Conservation (phyloP, 495 filamentous ascomycete genomes). For the Daldinia loculata region DNA sequence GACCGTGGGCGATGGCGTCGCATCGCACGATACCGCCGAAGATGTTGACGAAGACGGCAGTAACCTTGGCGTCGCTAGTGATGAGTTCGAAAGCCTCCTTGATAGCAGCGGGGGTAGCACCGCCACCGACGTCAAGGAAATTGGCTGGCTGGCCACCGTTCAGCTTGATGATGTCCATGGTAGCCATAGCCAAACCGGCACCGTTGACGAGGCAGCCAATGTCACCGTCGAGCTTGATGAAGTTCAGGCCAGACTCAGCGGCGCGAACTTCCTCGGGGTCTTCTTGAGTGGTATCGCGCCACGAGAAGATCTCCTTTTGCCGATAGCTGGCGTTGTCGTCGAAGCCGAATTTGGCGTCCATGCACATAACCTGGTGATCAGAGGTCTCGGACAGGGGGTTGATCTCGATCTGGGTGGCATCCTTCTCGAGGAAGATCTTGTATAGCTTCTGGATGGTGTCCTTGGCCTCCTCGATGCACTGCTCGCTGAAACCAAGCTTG, state of each 20-base stretch:
- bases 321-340: constrained; percentile 99
- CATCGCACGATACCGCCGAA: constrained; percentile 99
- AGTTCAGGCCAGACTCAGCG: constrained; percentile 92
- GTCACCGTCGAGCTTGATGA: constrained; percentile 99
- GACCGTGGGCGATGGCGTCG: constrained; percentile 95
- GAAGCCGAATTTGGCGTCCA: constrained; percentile 98
- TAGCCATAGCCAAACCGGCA: constrained; percentile 98
- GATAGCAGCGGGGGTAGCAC: constrained; percentile 95
- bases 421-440: constrained; percentile 96
- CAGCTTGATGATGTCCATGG: constrained; percentile 99
- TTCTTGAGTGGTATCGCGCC: constrained; percentile 94
- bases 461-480: constrained; percentile 93
- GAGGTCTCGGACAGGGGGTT: constrained; percentile 97
- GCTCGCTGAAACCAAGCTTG: constrained; percentile 94
- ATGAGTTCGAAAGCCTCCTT: constrained; percentile 98
- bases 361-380: constrained; percentile 96
- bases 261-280: constrained; percentile 97
- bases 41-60: constrained; percentile 99
- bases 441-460: constrained; percentile 98
- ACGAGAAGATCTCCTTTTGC: constrained; percentile 93
- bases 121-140: constrained; percentile 98
- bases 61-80: constrained; percentile 97
- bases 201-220: constrained; percentile 99
- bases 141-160: constrained; percentile 96
- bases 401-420: constrained; percentile 99